phyloP scores from a whole-genome alignment of 2,329 filamentous ascomycete species.

The Pseudocercospora cruenta region DNA sequence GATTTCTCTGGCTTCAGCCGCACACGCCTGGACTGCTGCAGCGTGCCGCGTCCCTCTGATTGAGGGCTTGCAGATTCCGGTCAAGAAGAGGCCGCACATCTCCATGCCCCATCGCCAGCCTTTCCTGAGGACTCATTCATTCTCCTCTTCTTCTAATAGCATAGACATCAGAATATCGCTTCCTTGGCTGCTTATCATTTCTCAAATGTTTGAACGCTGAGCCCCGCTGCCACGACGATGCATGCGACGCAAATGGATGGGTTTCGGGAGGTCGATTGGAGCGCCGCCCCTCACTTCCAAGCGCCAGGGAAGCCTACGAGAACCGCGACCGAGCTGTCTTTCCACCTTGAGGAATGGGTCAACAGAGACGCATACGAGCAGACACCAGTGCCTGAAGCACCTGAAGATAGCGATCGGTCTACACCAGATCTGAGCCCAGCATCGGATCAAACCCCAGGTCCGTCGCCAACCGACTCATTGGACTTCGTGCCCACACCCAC shows the following conservation, averaged over 20 bases:
- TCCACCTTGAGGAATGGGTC: conserved; percentile 1
- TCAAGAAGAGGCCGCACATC: background rate
- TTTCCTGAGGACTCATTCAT: background rate
- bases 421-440: background rate
- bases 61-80: background rate
- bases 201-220: background rate
- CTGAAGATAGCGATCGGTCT: background rate
- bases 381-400: background rate
- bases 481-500: background rate
- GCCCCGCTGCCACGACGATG: conserved; percentile 17
- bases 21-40: background rate
- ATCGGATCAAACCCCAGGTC: too few relatives aligned
- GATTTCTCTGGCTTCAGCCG: conserved; percentile 6
- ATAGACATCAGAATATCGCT: background rate
- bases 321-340: background rate
- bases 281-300: background rate
- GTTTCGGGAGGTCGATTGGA: background rate
- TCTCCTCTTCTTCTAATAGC: background rate
- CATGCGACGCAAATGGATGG: conserved; percentile 1
- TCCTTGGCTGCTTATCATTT: background rate
- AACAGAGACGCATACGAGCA: conserved; percentile 1
- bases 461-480: background rate
- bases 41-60: background rate
- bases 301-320: background rate
- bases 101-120: background rate